Conservation (phyloP, 169 alveolate species). For the Plasmodium cynomolgi region DNA sequence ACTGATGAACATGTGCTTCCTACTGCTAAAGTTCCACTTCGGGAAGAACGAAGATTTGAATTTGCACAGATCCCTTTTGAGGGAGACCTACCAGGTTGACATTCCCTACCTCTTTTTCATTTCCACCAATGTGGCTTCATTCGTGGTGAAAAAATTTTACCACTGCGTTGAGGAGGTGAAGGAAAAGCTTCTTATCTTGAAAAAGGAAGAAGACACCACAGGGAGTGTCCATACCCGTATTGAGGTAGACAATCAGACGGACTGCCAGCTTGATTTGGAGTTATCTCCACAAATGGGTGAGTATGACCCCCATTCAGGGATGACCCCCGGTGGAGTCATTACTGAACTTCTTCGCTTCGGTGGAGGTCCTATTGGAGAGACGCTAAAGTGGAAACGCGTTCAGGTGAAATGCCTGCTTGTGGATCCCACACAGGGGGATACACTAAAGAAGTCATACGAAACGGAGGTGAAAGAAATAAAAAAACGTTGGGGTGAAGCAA, state of each 20-base stretch:
- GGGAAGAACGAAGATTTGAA: neutral
- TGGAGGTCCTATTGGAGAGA: neutral
- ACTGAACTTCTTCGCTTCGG: neutral
- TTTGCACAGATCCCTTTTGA: neutral
- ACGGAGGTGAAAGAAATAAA: neutral
- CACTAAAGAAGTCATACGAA: neutral
- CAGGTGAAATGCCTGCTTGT: neutral
- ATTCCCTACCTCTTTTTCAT: neutral
- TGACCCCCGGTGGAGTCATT: neutral
- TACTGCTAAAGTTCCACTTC: slow-evolving; percentile 8
- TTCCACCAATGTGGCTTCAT: slow-evolving; percentile 34
- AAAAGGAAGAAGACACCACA: neutral
- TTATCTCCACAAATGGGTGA: neutral
- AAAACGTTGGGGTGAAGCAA: neutral
- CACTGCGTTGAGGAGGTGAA: slow-evolving; percentile 9
- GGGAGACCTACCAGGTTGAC: neutral
- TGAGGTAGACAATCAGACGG: neutral
- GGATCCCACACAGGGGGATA: neutral
- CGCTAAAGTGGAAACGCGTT: neutral
- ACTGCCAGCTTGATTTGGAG: neutral
- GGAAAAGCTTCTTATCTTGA: neutral
- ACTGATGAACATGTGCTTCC: slow-evolving; percentile 20
- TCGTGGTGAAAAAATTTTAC: slow-evolving; percentile 16
- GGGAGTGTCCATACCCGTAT: neutral
- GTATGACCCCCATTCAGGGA: neutral